Evolutionary conservation across 805 yeast genomes (phyloP).

Genomic region (Peterozyma toletana): DNA sequence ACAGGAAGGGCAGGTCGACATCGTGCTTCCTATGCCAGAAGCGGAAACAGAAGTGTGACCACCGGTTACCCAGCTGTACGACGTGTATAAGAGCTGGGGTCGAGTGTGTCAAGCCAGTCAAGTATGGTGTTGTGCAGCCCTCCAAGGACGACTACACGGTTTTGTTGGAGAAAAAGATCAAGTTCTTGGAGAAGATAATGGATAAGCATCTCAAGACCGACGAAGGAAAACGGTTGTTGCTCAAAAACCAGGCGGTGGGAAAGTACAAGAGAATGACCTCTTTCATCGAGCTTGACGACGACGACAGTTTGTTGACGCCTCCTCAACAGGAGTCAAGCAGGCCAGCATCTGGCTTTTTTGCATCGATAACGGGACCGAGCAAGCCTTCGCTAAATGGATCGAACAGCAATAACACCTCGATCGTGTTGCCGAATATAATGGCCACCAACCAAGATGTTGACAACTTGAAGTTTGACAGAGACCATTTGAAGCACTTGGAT

Average conservation of each 20-base stretch:
- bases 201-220: slow-evolving; percentile 16
- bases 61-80: slow-evolving; percentile 55
- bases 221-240: background rate
- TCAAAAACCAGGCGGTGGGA: slow-evolving; percentile 1
- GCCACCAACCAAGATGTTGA: background rate
- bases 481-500: slow-evolving; percentile 6
- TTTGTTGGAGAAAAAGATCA: slow-evolving; percentile 47
- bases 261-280: slow-evolving; percentile 6
- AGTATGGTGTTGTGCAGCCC: slow-evolving; percentile 38
- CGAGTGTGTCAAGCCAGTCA: slow-evolving; percentile 56
- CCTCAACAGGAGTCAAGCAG: background rate
- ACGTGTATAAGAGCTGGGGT: slow-evolving; percentile 60
- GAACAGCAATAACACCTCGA: background rate
- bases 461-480: slow-evolving; percentile 5
- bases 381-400: too few species aligned
- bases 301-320: background rate
- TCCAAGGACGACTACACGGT: slow-evolving; percentile 51
- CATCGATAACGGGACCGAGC: background rate
- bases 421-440: background rate
- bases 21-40: slow-evolving; percentile 51
- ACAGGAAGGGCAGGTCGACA: slow-evolving; percentile 49
- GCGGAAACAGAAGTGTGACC: slow-evolving; percentile 61
- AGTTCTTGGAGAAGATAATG: slow-evolving; percentile 40
- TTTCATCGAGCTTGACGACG: background rate
- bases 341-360: background rate